A percentile compares a stretch with the other conserved stretches of the same genome.
Evolutionary conservation across 345 rosid species (phyloP).

Genomic region (Microthlaspi erraticum): DNA sequence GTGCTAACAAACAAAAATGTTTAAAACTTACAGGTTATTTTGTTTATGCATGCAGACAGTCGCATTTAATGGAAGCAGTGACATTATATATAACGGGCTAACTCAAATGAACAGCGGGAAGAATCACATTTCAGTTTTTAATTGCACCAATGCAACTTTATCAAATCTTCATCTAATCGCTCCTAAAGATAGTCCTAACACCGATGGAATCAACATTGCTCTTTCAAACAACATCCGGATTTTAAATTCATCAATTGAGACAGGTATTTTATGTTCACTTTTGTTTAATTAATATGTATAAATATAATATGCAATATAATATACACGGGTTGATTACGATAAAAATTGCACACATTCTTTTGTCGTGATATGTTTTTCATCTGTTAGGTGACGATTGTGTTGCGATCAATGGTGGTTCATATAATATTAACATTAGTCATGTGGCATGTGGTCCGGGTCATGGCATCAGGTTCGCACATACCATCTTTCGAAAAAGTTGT

Average conservation of each 20-base stretch:
- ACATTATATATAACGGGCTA: constrained; percentile 13
- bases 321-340: too few species aligned
- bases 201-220: constrained; percentile 31
- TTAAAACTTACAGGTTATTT: neutral
- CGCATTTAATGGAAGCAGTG: neutral
- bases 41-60: constrained; percentile 4
- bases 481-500: too few species aligned
- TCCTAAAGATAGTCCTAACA: constrained; percentile 39
- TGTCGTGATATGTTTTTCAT: neutral
- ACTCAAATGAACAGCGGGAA: constrained; percentile 36
- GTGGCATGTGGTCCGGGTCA: constrained; percentile 71
- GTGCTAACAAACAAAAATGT: too few species aligned
- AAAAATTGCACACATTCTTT: too few species aligned
- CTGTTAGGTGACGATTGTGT: constrained; percentile 35
- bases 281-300: too few species aligned
- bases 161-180: constrained; percentile 25
- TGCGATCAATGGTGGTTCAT: constrained; percentile 30
- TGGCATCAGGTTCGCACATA: constrained; percentile 51
- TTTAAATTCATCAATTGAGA: constrained; percentile 13
- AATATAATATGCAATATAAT: too few species aligned
- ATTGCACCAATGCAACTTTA: constrained; percentile 18
- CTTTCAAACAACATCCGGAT: neutral
- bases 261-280: constrained; percentile 11
- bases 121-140: constrained; percentile 31
- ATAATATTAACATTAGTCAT: constrained; percentile 42